Conservation (phyloP, 805 yeast species). For the Zygosaccharomyces rouxii region DNA sequence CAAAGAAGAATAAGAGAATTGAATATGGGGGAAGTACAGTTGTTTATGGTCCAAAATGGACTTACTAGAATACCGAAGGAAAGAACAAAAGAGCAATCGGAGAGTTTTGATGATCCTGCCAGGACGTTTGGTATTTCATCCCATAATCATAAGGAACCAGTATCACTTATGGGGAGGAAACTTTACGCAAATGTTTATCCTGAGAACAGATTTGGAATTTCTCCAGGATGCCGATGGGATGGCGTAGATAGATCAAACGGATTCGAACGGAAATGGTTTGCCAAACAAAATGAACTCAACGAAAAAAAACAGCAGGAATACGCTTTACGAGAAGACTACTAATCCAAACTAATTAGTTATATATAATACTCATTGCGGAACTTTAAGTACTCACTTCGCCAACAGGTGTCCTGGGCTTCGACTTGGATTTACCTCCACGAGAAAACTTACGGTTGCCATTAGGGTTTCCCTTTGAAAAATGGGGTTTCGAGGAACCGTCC, state of each 20-base stretch:
- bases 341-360: background rate
- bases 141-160: constrained; percentile 11
- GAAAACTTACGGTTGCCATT: background rate
- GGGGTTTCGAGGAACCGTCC: background rate
- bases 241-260: constrained; percentile 90
- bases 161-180: constrained; percentile 45
- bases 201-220: constrained; percentile 67
- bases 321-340: constrained; percentile 41
- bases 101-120: constrained; percentile 57
- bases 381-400: constrained; percentile 1
- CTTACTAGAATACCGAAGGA: constrained; percentile 30
- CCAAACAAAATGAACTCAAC: constrained; percentile 37
- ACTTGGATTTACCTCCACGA: background rate
- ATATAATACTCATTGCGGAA: background rate
- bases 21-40: constrained; percentile 36
- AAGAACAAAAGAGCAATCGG: background rate
- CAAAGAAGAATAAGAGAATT: constrained; percentile 37
- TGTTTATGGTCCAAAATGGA: constrained; percentile 28
- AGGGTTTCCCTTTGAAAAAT: background rate
- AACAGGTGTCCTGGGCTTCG: background rate
- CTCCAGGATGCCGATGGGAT: constrained; percentile 86
- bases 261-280: constrained; percentile 64
- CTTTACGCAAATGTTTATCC: constrained; percentile 47
- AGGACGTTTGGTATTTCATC: constrained; percentile 38
- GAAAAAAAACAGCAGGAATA: constrained; percentile 32